These are phyloP conservation scores for Cytospora mali DNA, from an alignment of 2,329 filamentous ascomycete genomes.

Conservation along the genomic window DNA sequence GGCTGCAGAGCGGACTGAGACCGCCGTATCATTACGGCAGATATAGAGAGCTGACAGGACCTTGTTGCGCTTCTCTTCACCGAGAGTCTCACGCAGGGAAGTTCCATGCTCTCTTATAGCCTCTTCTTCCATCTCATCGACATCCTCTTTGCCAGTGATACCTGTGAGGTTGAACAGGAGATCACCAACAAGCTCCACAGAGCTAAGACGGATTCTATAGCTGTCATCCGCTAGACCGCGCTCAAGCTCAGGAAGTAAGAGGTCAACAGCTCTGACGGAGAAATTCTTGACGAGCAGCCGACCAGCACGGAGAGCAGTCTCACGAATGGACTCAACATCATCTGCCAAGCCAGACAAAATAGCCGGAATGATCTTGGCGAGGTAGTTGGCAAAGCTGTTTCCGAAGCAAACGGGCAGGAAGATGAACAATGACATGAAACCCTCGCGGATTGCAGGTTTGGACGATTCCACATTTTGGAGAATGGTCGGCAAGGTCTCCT, in stretches of 20 bases:
- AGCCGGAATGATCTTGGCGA: constrained; percentile 92
- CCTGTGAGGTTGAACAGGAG: constrained; percentile 97
- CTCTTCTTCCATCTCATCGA: constrained; percentile 78
- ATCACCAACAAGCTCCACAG: constrained; percentile 95
- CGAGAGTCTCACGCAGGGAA: constrained; percentile 91
- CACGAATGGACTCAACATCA: constrained; percentile 93
- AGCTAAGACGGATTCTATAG: constrained; percentile 96
- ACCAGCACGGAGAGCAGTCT: constrained; percentile 93
- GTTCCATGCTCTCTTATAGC: constrained; percentile 82
- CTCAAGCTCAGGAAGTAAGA: constrained; percentile 91
- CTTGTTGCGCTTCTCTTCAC: constrained; percentile 95
- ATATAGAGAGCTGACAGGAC: constrained; percentile 97
- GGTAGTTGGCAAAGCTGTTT: constrained; percentile 96
- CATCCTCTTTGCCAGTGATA: constrained; percentile 77
- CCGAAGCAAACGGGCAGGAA: constrained; percentile 99
- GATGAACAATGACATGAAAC: constrained; percentile 99
- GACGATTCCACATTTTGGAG: constrained; percentile 92
- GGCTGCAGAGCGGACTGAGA: constrained; percentile 84
- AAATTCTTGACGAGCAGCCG: constrained; percentile 98
- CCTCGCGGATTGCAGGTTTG: constrained; percentile 89
- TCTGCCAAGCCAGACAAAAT: constrained; percentile 94
- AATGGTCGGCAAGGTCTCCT: constrained; percentile 95
- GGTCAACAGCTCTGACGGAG: constrained; percentile 88
- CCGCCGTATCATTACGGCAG: constrained; percentile 94
- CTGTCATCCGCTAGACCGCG: constrained; percentile 96